phyloP scores from a whole-genome alignment of 2,329 filamentous ascomycete genomes.

The Shiraia bambusicola region DNA sequence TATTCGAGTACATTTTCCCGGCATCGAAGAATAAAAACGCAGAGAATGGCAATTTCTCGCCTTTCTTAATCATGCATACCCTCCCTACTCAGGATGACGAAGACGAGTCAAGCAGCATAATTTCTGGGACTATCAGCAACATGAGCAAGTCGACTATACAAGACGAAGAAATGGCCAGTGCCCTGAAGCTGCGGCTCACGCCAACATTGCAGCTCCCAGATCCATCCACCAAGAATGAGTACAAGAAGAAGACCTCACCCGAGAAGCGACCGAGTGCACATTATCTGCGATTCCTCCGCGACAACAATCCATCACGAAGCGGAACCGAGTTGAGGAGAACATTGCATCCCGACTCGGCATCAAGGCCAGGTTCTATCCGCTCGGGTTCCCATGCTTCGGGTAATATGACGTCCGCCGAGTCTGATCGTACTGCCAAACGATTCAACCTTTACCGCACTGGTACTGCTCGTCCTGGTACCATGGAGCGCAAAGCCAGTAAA shows the following conservation, averaged over 20 bases:
- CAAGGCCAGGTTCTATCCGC: constrained; percentile 35
- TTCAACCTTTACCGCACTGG: constrained; percentile 45
- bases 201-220: constrained; percentile 69
- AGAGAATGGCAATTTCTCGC: constrained; percentile 60
- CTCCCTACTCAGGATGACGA: constrained; percentile 51
- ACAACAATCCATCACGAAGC: constrained; percentile 33
- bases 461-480: constrained; percentile 32
- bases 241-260: constrained; percentile 20
- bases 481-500: constrained; percentile 50
- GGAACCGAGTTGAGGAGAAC: constrained; percentile 34
- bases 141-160: constrained; percentile 23
- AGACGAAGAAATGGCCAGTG: constrained; percentile 62
- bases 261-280: constrained; percentile 32
- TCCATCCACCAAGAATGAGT: constrained; percentile 42
- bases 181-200: constrained; percentile 77
- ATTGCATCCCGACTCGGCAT: constrained; percentile 33
- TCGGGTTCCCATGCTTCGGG: constrained; percentile 27
- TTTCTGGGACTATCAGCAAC: constrained; percentile 17
- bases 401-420: constrained; percentile 27
- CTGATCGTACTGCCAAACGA: constrained; percentile 41
- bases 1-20: constrained; percentile 98
- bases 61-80: constrained; percentile 60
- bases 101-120: constrained; percentile 47
- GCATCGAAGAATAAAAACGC: constrained; percentile 61
- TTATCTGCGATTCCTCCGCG: constrained; percentile 42